Evolutionary conservation across 1,284 basidiomycete genomes (phyloP).

Genomic region (Marasmius fiardii): DNA sequence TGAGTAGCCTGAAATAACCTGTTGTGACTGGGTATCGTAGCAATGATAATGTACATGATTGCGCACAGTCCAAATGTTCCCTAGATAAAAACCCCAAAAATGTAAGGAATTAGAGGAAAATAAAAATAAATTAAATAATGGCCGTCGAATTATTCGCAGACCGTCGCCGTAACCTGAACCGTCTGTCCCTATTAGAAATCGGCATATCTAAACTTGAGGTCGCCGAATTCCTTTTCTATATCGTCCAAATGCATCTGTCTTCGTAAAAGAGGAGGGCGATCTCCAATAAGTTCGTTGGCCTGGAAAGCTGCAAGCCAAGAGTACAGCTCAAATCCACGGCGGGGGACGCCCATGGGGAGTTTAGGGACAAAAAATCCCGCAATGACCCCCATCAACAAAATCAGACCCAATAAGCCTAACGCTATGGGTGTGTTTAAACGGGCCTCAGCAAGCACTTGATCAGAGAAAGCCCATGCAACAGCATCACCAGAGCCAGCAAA

Average conservation of each 20-base stretch:
- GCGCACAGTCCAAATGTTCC: too few species aligned
- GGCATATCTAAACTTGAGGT: conserved; percentile 6
- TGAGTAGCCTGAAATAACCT: too few species aligned
- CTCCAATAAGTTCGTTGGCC: conserved; percentile 2
- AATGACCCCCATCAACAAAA: neutral
- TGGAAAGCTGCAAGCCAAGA: conserved; percentile 5
- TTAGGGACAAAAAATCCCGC: conserved; percentile 5
- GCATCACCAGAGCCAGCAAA: conserved; percentile 32
- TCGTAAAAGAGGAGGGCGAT: neutral
- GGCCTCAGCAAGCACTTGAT: neutral
- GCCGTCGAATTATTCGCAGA: too few species aligned
- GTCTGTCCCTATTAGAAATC: neutral
- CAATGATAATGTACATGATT: too few species aligned
- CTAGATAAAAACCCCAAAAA: too few species aligned
- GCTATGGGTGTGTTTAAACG: neutral
- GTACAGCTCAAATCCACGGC: neutral
- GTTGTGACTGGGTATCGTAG: too few species aligned
- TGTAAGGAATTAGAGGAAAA: too few species aligned
- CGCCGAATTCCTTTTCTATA: conserved; percentile 8
- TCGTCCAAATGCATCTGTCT: conserved; percentile 10
- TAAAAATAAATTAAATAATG: too few species aligned
- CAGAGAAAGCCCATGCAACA: conserved; percentile 20
- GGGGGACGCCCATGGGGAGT: conserved; percentile 1
- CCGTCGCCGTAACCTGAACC: too few species aligned
- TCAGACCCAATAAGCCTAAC: neutral